These are phyloP conservation scores for Eucalyptus sp. DNA, from an alignment of 345 rosid genomes.

Conservation along the genomic window DNA sequence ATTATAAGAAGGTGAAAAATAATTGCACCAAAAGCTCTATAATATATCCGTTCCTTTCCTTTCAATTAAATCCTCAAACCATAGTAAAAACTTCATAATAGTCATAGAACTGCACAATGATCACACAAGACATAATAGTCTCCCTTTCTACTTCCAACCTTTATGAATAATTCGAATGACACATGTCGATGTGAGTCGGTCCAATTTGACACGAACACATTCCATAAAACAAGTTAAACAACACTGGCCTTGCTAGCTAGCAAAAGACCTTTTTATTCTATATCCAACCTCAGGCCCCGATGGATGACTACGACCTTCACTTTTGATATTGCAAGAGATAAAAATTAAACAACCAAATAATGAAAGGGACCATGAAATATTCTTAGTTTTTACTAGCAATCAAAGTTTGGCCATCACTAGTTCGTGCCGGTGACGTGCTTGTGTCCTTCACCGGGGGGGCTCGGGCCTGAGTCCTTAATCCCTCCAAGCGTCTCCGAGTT, in stretches of 20 bases:
- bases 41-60: not conserved
- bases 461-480: too few species aligned
- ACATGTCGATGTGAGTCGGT: not conserved
- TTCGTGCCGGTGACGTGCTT: not conserved
- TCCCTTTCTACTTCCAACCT: not conserved
- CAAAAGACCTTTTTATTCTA: not conserved
- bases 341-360: not conserved
- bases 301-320: not conserved
- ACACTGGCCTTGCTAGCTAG: not conserved
- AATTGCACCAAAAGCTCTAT: not conserved
- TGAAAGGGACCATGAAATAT: not conserved
- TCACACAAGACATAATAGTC: rapidly evolving
- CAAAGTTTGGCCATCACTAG: not conserved
- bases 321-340: not conserved
- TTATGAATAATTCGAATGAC: not conserved
- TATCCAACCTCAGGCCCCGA: not conserved
- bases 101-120: not conserved
- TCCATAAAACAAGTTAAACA: not conserved
- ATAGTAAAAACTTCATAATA: not conserved
- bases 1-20: not conserved
- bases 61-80: not conserved
- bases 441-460: not conserved
- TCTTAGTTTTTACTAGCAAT: not conserved
- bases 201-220: not conserved
- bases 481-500: too few species aligned